A percentile compares a stretch with the other conserved stretches of the same genome.
Conservation (phyloP, 768 basidiomycete species). For the Leccinum rimulosum region DNA sequence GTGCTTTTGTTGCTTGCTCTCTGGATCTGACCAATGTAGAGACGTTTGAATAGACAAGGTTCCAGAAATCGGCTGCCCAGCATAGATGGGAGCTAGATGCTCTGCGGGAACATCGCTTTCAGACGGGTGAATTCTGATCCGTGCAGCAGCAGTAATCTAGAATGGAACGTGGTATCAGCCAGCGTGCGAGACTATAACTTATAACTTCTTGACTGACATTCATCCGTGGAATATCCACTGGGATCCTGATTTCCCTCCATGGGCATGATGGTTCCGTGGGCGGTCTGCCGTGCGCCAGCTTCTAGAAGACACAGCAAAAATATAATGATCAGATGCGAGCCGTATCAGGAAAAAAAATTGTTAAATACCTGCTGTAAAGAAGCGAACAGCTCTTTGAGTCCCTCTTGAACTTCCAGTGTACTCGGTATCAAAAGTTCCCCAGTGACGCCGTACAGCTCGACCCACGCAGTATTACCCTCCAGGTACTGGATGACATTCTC, state of each 20-base stretch:
- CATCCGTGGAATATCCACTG: slow-evolving; percentile 82
- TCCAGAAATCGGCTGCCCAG: slow-evolving; percentile 83
- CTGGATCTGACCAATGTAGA: slow-evolving; percentile 69
- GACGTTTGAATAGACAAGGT: slow-evolving; percentile 65
- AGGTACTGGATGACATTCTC: slow-evolving; percentile 54
- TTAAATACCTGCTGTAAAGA: slow-evolving; percentile 34
- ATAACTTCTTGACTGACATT: slow-evolving; percentile 48
- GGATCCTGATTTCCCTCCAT: slow-evolving; percentile 80
- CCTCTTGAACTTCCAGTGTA: slow-evolving; percentile 29
- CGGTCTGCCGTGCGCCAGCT: slow-evolving; percentile 40
- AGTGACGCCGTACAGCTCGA: slow-evolving; percentile 65
- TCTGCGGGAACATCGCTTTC: slow-evolving; percentile 28
- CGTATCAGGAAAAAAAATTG: neutral
- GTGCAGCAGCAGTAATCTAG: slow-evolving; percentile 66
- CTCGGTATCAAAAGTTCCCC: slow-evolving; percentile 64
- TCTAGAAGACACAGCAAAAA: slow-evolving; percentile 30
- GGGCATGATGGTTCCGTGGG: slow-evolving; percentile 33
- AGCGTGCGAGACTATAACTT: neutral
- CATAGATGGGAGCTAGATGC: slow-evolving; percentile 54
- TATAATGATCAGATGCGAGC: slow-evolving; percentile 26
- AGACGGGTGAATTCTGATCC: slow-evolving; percentile 47
- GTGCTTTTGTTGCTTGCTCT: slow-evolving; percentile 44
- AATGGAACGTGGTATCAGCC: slow-evolving; percentile 10
- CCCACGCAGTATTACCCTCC: slow-evolving; percentile 64
- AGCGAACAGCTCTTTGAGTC: slow-evolving; percentile 23